Evolutionary conservation across 1,284 basidiomycete genomes (phyloP), one percentile per base, ranked within the genome.

Genomic region (Xerocomus minutiporus): DNA sequence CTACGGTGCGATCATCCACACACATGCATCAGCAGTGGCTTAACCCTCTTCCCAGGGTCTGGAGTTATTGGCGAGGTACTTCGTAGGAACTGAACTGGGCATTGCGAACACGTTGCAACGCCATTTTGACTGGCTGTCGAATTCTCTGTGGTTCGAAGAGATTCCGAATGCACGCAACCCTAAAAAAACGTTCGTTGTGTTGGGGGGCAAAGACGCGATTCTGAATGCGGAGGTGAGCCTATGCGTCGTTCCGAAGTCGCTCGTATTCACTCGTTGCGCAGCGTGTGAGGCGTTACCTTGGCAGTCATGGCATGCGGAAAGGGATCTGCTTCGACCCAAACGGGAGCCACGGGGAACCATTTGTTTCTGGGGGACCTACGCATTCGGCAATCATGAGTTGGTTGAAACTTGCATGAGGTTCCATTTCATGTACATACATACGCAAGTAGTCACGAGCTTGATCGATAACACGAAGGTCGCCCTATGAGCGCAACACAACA

Each of bases 61-160:
- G 41, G 86, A 94, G 57, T 74, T 93, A 15, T 60, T 94, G 44
- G 84, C 93, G 76, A 83, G 84, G 47, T 96, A 92, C 69, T 94
- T 94, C 61, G 85, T 94, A 52, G 84, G 86, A 29, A 82, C 83
- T 25, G 93, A 96, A 68, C 73, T 94, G 5, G 93, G 93, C 13
- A 84, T 91, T 50, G 88, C 90, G 12, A 88, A 93, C 68, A 82
- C 91, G 56, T 78, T 96, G 45, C 87, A 88, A 62, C 79, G 91
- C 15, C 81, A 90, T 65, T 93, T 92, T 65, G 85, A 88, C 63
- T 94, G 91, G 92, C 77, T 83, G 31, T 82, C 87, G n/a, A 96
- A 96, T 66, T 86, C 89, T 6, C 75, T 96, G 12, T 95, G 88
- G 81, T 88, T 84, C 56, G 89, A 93, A 68, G 89, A 95, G 61